These are phyloP conservation scores for Phytophthora boehmeriae DNA, from an alignment of 352 stramenopile genomes.

Conservation along the genomic window DNA sequence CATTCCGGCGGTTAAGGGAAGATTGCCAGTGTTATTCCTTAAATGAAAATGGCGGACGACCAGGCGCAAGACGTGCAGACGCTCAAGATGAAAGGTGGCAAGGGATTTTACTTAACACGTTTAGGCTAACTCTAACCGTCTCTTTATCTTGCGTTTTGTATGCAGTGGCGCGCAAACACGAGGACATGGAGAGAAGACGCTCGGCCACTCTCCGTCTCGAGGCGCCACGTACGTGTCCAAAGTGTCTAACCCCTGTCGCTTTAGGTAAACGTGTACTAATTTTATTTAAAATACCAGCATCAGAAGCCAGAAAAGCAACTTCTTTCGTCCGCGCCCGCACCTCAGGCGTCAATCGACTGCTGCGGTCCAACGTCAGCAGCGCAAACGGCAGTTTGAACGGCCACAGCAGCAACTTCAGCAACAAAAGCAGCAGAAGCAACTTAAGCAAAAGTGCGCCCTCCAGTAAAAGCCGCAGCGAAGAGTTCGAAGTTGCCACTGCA, in stretches of 20 bases:
- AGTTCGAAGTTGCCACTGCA: constrained; percentile 6
- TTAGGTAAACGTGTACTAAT: neutral
- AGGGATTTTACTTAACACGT: too few species aligned
- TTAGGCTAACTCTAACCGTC: constrained; percentile 13
- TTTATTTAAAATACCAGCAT: constrained; percentile 27
- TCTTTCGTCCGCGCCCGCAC: constrained; percentile 62
- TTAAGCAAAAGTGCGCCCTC: constrained; percentile 30
- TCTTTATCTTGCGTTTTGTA: constrained; percentile 18
- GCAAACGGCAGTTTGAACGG: constrained; percentile 21
- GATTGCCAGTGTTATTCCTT: too few species aligned
- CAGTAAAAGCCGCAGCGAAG: constrained; percentile 19
- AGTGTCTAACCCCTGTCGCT: neutral
- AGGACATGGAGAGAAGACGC: constrained; percentile 67
- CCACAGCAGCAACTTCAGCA: constrained; percentile 20
- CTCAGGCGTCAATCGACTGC: constrained; percentile 65
- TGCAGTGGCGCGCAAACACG: constrained; percentile 63
- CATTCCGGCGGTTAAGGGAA: too few species aligned
- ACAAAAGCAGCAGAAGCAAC: neutral
- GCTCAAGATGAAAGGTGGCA: constrained; percentile 62
- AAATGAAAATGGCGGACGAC: constrained; percentile 44
- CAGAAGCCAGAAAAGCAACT: constrained; percentile 51
- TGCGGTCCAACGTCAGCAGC: constrained; percentile 53
- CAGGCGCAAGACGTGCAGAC: constrained; percentile 46
- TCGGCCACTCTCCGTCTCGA: constrained; percentile 64
- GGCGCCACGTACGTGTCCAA: constrained; percentile 50